Evolutionary conservation across 345 rosid species (phyloP).

Genomic region (Eucalyptus curtisii): DNA sequence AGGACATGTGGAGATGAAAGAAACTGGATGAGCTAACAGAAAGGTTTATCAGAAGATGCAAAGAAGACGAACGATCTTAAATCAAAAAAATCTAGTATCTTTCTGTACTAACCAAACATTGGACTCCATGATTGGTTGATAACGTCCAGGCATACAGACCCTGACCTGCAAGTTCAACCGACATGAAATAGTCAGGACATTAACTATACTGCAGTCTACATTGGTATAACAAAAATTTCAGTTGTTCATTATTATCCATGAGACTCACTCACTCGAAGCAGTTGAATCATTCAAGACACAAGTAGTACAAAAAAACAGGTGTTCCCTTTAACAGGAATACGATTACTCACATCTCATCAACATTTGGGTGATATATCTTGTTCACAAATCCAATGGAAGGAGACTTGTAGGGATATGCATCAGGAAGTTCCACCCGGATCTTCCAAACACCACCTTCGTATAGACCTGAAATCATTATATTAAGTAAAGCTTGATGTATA

Average conservation of each 20-base stretch:
- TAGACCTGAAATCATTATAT: slow-evolving; percentile 29
- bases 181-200: background rate
- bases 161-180: slow-evolving; percentile 29
- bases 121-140: slow-evolving; percentile 83
- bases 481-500: background rate
- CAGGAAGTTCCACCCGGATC: slow-evolving; percentile 66
- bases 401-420: slow-evolving; percentile 71
- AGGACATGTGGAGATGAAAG: background rate
- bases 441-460: slow-evolving; percentile 74
- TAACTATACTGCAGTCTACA: background rate
- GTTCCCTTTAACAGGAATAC: background rate
- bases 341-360: slow-evolving; percentile 55
- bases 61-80: background rate
- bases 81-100: background rate
- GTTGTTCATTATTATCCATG: background rate
- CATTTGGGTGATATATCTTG: slow-evolving; percentile 76
- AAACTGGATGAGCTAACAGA: background rate
- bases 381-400: slow-evolving; percentile 66
- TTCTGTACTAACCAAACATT: slow-evolving; percentile 45
- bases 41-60: background rate
- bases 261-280: background rate
- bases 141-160: slow-evolving; percentile 67
- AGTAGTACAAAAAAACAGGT: background rate
- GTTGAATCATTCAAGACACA: background rate
- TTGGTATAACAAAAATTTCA: background rate